Base-by-base conservation (phyloP, 805 yeast genomes). In the Wickerhamomyces strasburgensis region DNA sequence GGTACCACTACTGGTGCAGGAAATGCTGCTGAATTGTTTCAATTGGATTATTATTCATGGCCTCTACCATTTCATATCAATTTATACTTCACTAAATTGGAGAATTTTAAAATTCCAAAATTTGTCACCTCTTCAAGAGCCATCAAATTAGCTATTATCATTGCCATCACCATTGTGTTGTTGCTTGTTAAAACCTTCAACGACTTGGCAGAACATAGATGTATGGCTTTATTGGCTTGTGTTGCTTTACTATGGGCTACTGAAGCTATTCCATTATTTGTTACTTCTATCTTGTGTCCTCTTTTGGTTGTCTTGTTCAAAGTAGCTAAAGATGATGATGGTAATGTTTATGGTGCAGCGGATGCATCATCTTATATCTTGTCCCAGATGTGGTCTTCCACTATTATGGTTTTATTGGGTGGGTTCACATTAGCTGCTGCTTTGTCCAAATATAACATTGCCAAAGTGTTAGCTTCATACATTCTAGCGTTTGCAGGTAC, bases 391-490 rank as follows among this genome's bases (percentile, higher is more conserved):
- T 89, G 97, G 97, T 80, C 90, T 3, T 85, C 96, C 1, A 89
- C 90, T 6, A 86, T 90, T 49, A 78, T 88, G 83, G 73, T 90
- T 27, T 65, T 89, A 38, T 64, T 89, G 14, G 97, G 96, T 40
- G 98, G 98, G 5, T 89, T 89, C 61, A 81, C 96, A 0, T 65
- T 89, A 44, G 96, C 97, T 31, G 96, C 94, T 21, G 97, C 95
- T 1, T 67, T 89, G 42, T 82, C 96, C 33, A 89, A 88, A 62
- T 87, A 85, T 63, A 82, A 87, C 53, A 73, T 89, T 38, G 97
- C 96, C 39, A 86, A 83, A 56, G 75, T 82, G n/a, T 68, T 87
- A 26, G 90, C 96, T n/a, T 84, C 95, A 1, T 78, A 75, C 61
- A 74, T 90, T 40, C 65, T 90, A 39, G 73, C 88, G 3, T 63